Evolutionary conservation across 257 asterid species (phyloP).

Genomic region (Parsonsia alboflavescens): DNA sequence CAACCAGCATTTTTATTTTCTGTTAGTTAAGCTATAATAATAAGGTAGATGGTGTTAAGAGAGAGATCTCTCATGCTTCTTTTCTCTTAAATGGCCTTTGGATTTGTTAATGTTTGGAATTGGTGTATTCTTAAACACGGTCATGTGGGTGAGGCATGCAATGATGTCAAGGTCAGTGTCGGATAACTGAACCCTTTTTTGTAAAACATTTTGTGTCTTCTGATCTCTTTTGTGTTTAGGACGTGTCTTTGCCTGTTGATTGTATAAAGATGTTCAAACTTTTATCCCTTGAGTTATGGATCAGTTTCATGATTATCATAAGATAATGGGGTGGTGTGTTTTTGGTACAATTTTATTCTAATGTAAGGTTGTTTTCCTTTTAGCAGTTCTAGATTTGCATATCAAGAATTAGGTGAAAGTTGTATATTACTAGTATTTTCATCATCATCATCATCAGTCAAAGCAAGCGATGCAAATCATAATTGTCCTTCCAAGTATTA

Average conservation of each 20-base stretch:
- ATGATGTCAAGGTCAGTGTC: conserved; percentile 19
- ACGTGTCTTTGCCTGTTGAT: too few relatives aligned
- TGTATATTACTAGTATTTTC: neutral
- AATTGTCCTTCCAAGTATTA: neutral
- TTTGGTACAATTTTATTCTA: neutral
- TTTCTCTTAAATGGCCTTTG: neutral
- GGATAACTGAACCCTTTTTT: neutral
- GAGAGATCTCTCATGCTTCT: neutral
- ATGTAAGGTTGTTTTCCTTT: neutral
- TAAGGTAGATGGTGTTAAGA: conserved; percentile 8
- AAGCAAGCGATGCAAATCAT: neutral
- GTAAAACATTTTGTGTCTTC: too few relatives aligned
- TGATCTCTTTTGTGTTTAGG: neutral
- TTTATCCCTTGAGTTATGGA: neutral
- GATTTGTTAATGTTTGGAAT: conserved; percentile 13
- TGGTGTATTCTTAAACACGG: neutral
- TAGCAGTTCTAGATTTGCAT: neutral
- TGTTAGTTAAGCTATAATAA: conserved; percentile 19
- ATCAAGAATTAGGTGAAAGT: neutral
- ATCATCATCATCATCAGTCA: neutral
- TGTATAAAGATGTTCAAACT: neutral
- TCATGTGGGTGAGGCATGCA: conserved; percentile 34
- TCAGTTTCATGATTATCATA: neutral
- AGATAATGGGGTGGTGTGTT: neutral
- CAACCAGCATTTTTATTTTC: conserved; percentile 14